Percentiles rank a stretch among this genome's conserved stretches.
phyloP scores from a whole-genome alignment of 805 yeast species.

The Candida golubevii region DNA sequence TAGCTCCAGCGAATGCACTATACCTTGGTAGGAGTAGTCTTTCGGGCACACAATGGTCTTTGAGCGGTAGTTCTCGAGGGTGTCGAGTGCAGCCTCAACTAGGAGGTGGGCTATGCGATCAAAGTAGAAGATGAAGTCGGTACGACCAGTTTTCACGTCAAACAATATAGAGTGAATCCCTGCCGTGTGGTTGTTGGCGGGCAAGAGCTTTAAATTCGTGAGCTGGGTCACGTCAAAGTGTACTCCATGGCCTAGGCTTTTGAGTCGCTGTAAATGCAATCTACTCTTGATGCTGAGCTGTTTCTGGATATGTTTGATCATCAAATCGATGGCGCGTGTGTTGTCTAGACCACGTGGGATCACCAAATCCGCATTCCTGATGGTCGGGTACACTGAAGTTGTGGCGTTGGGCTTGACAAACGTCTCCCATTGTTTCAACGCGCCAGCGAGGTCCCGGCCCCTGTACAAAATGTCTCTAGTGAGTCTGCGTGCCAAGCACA shows the following conservation, averaged over 20 bases:
- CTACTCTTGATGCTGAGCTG: constrained; percentile 63
- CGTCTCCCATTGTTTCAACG: constrained; percentile 82
- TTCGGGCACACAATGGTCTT: constrained; percentile 27
- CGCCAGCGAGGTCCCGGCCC: constrained; percentile 79
- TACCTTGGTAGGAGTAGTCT: constrained; percentile 23
- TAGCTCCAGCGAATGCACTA: constrained; percentile 48
- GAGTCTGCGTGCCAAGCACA: constrained; percentile 84
- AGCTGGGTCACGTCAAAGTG: constrained; percentile 26
- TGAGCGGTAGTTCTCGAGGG: constrained; percentile 34
- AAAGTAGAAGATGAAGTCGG: constrained; percentile 82
- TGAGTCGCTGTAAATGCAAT: constrained; percentile 62
- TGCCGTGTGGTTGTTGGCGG: constrained; percentile 58
- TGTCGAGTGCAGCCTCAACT: constrained; percentile 64
- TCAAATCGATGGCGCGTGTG: constrained; percentile 68
- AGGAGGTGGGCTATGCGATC: constrained; percentile 74
- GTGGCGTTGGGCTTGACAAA: constrained; percentile 93
- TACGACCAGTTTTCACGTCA: constrained; percentile 50
- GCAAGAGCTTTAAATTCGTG: constrained; percentile 35
- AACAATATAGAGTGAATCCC: constrained; percentile 72
- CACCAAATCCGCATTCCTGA: constrained; percentile 76
- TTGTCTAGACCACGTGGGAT: constrained; percentile 92
- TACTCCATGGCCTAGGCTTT: constrained; percentile 46
- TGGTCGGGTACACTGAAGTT: constrained; percentile 66
- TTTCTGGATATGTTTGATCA: constrained; percentile 73
- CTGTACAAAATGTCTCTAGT: constrained; percentile 82